Conservation (phyloP, 2,329 filamentous ascomycete genomes). For the Fusarium brevicatenulatum region DNA sequence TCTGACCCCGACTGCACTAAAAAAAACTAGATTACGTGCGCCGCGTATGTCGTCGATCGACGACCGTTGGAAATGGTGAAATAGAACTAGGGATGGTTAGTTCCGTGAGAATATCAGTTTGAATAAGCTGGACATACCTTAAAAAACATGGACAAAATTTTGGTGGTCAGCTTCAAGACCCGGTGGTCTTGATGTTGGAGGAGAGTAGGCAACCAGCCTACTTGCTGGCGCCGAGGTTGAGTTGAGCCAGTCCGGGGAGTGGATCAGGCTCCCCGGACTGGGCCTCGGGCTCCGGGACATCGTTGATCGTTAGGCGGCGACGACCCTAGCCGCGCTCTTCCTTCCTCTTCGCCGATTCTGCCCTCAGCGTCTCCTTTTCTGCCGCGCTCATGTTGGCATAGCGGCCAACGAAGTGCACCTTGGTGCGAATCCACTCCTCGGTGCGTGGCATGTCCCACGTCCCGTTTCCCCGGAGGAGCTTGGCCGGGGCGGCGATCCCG, state of each 20-base stretch:
- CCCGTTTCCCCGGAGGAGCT: conserved; percentile 51
- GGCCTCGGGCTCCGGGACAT: background rate
- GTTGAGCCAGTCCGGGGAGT: background rate
- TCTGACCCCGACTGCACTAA: background rate
- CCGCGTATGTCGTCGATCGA: background rate
- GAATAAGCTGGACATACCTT: background rate
- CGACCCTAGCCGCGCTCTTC: background rate
- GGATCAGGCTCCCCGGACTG: background rate
- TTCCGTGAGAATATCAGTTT: too few species aligned
- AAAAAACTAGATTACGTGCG: background rate
- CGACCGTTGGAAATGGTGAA: background rate
- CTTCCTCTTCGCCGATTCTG: background rate
- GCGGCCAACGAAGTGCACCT: background rate
- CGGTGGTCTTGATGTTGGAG: background rate
- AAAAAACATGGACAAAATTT: background rate
- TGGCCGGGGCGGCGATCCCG: conserved; percentile 44
- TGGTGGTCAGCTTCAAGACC: background rate
- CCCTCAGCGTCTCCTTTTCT: background rate
- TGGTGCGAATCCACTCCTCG: background rate
- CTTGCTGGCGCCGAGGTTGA: background rate
- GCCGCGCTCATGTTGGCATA: background rate
- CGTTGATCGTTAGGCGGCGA: background rate
- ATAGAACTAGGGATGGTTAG: background rate
- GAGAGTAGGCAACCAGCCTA: background rate
- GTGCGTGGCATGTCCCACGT: conserved; percentile 54